Evolutionary conservation across 371 early-diverging fungal genomes (phyloP).

Genomic region (Mortierella sp.): DNA sequence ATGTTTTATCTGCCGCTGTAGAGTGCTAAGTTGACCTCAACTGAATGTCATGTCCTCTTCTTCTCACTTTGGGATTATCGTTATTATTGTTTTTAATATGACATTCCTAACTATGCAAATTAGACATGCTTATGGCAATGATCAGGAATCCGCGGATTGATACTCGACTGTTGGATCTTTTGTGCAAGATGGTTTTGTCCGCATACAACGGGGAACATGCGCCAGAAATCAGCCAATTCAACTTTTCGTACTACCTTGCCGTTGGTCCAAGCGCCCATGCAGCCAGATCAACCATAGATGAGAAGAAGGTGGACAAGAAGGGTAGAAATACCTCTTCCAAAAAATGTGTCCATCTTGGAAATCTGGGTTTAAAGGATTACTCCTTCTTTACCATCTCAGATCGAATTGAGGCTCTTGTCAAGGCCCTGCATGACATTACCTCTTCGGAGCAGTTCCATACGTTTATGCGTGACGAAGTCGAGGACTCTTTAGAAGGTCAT

Average conservation of each 20-base stretch:
- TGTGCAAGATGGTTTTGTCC: slow-evolving; percentile 40
- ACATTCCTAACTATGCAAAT: background rate
- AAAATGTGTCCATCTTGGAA: slow-evolving; percentile 7
- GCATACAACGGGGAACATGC: slow-evolving; percentile 34
- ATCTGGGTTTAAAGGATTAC: slow-evolving; percentile 37
- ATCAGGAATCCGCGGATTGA: slow-evolving; percentile 46
- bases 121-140: slow-evolving; percentile 41
- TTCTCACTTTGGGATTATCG: background rate
- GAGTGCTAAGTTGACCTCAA: background rate
- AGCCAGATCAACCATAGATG: slow-evolving; percentile 16
- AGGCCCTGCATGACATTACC: slow-evolving; percentile 47
- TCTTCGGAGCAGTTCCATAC: slow-evolving; percentile 42
- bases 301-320: slow-evolving; percentile 32
- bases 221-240: slow-evolving; percentile 26
- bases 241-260: slow-evolving; percentile 39
- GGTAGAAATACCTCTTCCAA: slow-evolving; percentile 11
- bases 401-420: slow-evolving; percentile 42
- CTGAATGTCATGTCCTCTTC: background rate
- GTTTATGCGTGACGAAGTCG: slow-evolving; percentile 49
- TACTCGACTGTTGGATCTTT: slow-evolving; percentile 34
- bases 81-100: background rate
- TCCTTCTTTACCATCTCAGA: slow-evolving; percentile 36
- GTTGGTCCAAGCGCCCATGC: slow-evolving; percentile 24
- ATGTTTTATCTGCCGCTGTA: background rate
- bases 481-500: slow-evolving; percentile 37